These are phyloP conservation scores for Geranium rotundifolium DNA, from an alignment of 345 rosid species.

Conservation along the genomic window DNA sequence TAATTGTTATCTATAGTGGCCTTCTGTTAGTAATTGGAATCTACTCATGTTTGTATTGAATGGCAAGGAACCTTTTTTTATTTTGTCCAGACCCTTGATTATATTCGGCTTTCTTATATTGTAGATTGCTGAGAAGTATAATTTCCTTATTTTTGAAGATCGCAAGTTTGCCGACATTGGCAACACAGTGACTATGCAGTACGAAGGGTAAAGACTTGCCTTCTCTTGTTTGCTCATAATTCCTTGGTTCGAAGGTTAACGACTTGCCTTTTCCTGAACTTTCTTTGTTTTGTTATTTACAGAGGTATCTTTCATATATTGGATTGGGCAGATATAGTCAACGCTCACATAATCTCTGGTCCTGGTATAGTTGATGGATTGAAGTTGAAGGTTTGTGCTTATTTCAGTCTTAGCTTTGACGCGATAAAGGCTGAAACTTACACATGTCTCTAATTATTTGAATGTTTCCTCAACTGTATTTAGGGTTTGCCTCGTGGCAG, in stretches of 20 bases:
- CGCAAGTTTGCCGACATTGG: slow-evolving; percentile 99
- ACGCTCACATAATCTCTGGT: slow-evolving; percentile 84
- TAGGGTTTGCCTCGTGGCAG: slow-evolving; percentile 91
- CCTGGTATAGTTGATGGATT: slow-evolving; percentile 94
- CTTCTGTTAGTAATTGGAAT: no score
- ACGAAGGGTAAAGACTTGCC: slow-evolving; percentile 58
- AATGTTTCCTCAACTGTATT: slow-evolving; percentile 1
- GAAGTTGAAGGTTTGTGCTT: slow-evolving; percentile 60
- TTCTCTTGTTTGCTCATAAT: not conserved
- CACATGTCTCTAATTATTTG: slow-evolving; percentile 7
- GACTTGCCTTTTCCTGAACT: slow-evolving; percentile 4
- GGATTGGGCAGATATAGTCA: slow-evolving; percentile 96
- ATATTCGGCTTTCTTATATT: not conserved
- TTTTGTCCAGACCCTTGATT: slow-evolving; percentile 2
- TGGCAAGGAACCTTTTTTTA: not conserved
- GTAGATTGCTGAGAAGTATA: slow-evolving; percentile 82
- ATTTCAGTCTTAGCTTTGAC: not conserved
- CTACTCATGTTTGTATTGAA: not conserved
- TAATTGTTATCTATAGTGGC: no score
- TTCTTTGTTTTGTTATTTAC: slow-evolving; percentile 9
- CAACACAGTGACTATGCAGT: slow-evolving; percentile 96
- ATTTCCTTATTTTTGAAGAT: slow-evolving; percentile 88
- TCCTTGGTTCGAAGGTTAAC: slow-evolving; percentile 1
- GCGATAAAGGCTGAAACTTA: not conserved
- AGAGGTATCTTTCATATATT: slow-evolving; percentile 75